Conservation (phyloP, 78 protist genomes). For the Dictyostelium firmibasis region DNA sequence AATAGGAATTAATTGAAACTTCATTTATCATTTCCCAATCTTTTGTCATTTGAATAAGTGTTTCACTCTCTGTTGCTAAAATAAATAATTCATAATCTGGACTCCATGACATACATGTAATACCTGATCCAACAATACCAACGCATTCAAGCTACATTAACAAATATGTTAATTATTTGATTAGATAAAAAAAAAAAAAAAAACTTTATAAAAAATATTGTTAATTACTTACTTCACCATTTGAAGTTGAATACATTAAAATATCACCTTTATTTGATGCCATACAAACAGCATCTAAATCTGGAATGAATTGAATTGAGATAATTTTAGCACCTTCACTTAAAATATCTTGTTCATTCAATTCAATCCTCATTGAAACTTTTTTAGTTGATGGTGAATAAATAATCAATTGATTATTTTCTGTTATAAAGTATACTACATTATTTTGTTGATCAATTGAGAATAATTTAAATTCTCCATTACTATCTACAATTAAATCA, state of each 20-base stretch:
- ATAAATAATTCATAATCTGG: slow-evolving; percentile 80
- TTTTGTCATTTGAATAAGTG: slow-evolving; percentile 77
- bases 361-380: slow-evolving; percentile 42
- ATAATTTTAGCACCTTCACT: slow-evolving; percentile 25
- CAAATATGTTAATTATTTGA: too few species aligned
- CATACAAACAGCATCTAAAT: slow-evolving; percentile 79
- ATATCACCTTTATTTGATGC: slow-evolving; percentile 76
- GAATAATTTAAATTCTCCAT: slow-evolving; percentile 8
- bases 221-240: slow-evolving; percentile 38
- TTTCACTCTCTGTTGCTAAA: slow-evolving; percentile 59
- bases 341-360: slow-evolving; percentile 56
- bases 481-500: background rate
- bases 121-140: slow-evolving; percentile 80
- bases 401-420: slow-evolving; percentile 6
- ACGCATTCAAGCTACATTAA: slow-evolving; percentile 73
- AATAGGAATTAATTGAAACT: slow-evolving; percentile 43
- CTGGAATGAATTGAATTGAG: slow-evolving; percentile 77
- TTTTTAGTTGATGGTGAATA: slow-evolving; percentile 41
- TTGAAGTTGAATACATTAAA: slow-evolving; percentile 30
- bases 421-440: slow-evolving; percentile 14
- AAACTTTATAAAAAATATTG: too few species aligned
- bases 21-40: slow-evolving; percentile 84
- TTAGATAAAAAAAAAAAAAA: too few species aligned
- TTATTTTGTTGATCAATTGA: slow-evolving; percentile 28
- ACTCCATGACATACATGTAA: slow-evolving; percentile 76